A percentile compares a stretch with the other conserved stretches of the same genome.
phyloP scores from a whole-genome alignment of 2,329 filamentous ascomycete genomes.

The Colletotrichum karsti region DNA sequence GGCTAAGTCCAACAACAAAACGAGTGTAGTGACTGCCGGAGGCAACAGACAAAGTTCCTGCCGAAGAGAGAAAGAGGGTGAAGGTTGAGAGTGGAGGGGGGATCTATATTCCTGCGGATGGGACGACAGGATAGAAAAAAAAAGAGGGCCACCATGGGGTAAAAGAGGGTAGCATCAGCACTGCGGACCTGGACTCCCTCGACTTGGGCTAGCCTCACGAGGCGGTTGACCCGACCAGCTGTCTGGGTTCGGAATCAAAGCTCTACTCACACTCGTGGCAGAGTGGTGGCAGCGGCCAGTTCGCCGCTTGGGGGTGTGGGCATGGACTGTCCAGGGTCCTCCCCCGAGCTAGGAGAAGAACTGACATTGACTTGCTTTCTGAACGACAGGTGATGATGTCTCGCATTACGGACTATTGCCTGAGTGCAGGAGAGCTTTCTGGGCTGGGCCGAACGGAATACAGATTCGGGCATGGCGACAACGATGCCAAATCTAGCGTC shows the following conservation, averaged over 20 bases:
- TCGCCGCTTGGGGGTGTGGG: conserved; percentile 1
- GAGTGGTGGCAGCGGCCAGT: conserved; percentile 6
- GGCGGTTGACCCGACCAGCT: conserved; percentile 20
- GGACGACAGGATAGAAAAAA: background rate
- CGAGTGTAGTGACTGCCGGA: conserved; percentile 29
- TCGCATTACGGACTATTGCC: conserved; percentile 25
- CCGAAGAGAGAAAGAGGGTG: conserved; percentile 2
- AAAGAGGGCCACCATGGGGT: conserved; percentile 26
- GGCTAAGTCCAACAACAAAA: conserved; percentile 23
- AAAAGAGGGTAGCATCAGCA: conserved; percentile 21
- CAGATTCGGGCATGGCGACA: conserved; percentile 2
- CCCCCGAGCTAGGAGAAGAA: background rate
- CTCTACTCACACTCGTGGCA: conserved; percentile 16
- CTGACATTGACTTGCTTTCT: conserved; percentile 13
- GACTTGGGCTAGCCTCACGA: conserved; percentile 23
- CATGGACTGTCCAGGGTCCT: conserved; percentile 11
- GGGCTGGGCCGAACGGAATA: conserved; percentile 2
- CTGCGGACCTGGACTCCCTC: conserved; percentile 15
- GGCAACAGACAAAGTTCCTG: conserved; percentile 26
- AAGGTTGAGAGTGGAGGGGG: conserved; percentile 21
- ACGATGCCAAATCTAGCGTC: conserved; percentile 16
- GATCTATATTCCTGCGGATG: conserved; percentile 22
- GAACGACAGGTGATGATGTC: conserved; percentile 17
- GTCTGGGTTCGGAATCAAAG: conserved; percentile 21
- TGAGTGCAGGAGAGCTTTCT: conserved; percentile 8